Percentiles rank a stretch among this genome's conserved stretches.
Conservation (phyloP, 2,329 filamentous ascomycete genomes). For the Penicillium psychrosexuale region DNA sequence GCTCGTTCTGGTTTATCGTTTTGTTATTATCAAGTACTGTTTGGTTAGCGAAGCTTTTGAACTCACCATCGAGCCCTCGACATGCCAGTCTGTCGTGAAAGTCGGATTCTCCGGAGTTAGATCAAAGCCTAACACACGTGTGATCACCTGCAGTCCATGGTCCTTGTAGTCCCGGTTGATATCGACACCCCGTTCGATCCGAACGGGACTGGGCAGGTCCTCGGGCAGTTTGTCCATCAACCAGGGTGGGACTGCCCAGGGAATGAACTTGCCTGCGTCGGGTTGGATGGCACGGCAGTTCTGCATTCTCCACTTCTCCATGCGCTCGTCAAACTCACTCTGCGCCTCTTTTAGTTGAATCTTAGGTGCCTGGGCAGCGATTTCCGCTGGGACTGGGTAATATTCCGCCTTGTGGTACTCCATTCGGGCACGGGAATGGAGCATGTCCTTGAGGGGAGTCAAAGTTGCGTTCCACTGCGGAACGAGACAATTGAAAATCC, state of each 20-base stretch:
- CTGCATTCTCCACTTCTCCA: conserved; percentile 26
- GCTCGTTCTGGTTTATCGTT: conserved; percentile 51
- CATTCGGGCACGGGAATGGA: conserved; percentile 33
- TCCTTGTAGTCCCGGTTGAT: conserved; percentile 39
- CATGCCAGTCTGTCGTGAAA: conserved; percentile 48
- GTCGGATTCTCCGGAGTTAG: conserved; percentile 56
- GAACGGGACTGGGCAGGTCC: conserved; percentile 25
- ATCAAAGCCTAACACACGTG: conserved; percentile 60
- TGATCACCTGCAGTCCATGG: conserved; percentile 58
- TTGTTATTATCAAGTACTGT: background rate
- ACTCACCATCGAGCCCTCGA: conserved; percentile 49
- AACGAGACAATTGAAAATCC: conserved; percentile 30
- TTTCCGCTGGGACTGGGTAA: conserved; percentile 23
- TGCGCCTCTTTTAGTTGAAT: conserved; percentile 20
- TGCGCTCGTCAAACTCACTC: conserved; percentile 23
- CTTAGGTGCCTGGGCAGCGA: conserved; percentile 12
- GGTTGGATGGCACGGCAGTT: conserved; percentile 26
- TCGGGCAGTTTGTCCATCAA: conserved; percentile 28
- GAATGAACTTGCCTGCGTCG: conserved; percentile 27
- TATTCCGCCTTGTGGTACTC: conserved; percentile 32
- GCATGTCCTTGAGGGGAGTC: conserved; percentile 31
- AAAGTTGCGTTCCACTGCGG: conserved; percentile 29
- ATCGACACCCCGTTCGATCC: conserved; percentile 29
- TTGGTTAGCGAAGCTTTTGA: background rate
- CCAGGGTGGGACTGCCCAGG: conserved; percentile 31